A percentile compares a stretch with the other conserved stretches of the same genome.
phyloP scores from a whole-genome alignment of 139 green algal genomes.

The Yamagishiella unicocca region DNA sequence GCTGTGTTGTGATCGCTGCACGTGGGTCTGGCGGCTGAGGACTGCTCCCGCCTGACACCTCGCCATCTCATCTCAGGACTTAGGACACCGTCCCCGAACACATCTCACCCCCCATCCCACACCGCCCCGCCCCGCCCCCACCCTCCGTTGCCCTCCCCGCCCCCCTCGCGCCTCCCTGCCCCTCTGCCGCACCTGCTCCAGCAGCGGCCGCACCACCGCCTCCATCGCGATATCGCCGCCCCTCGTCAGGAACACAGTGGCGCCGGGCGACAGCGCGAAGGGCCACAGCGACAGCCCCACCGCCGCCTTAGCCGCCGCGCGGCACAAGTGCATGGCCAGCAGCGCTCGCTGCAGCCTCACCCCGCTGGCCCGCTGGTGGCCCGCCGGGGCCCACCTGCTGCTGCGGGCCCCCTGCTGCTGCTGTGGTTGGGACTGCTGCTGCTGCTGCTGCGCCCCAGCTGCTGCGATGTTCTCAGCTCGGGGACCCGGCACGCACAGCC shows the following conservation, averaged over 20 bases:
- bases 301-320: not conserved
- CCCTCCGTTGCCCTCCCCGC: no score
- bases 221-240: conserved; percentile 26
- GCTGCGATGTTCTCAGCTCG: no score
- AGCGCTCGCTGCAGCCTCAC: not conserved
- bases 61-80: no score
- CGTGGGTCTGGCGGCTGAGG: no score
- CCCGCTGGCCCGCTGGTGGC: not conserved
- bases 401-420: not conserved
- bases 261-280: not conserved
- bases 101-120: no score
- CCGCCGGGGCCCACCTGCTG: not conserved
- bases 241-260: not conserved
- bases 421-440: not conserved
- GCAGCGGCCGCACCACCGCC: conserved; percentile 21
- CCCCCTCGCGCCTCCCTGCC: not conserved
- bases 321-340: not conserved
- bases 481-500: no score
- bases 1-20: no score
- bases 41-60: no score
- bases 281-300: not conserved
- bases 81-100: no score
- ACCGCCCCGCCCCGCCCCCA: no score
- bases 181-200: not conserved
- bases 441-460: not conserved